Percentiles rank a stretch among this genome's conserved stretches.
Evolutionary conservation across 2,329 filamentous ascomycete genomes (phyloP).

Genomic region (Calonectria pauciramosa): DNA sequence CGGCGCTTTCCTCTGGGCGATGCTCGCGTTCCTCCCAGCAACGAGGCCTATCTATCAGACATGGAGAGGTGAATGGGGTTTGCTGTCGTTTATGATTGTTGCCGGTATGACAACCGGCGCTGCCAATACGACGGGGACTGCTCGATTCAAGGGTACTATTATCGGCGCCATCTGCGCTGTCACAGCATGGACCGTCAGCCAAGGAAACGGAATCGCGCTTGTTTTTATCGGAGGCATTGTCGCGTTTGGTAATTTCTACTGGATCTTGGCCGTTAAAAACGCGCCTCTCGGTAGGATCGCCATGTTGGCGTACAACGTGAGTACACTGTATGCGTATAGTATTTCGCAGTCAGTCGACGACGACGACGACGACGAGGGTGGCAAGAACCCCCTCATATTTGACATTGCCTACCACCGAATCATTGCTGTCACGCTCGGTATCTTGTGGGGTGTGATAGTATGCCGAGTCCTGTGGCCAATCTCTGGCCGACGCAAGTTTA

Average conservation of each 20-base stretch:
- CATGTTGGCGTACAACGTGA: slow-evolving; percentile 95
- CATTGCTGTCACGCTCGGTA: slow-evolving; percentile 86
- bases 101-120: slow-evolving; percentile 98
- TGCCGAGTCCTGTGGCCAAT: slow-evolving; percentile 95
- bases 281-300: slow-evolving; percentile 94
- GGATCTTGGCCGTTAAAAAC: slow-evolving; percentile 87
- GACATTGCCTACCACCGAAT: slow-evolving; percentile 92
- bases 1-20: slow-evolving; percentile 88
- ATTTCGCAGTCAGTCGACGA: slow-evolving; percentile 84
- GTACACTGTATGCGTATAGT: slow-evolving; percentile 93
- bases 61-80: slow-evolving; percentile 97
- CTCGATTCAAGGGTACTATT: slow-evolving; percentile 88
- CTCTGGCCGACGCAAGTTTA: slow-evolving; percentile 87
- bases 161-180: slow-evolving; percentile 84
- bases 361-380: slow-evolving; percentile 90
- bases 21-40: slow-evolving; percentile 85
- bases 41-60: slow-evolving; percentile 86
- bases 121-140: slow-evolving; percentile 90
- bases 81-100: slow-evolving; percentile 97
- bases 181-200: slow-evolving; percentile 81
- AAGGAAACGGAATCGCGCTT: slow-evolving; percentile 81
- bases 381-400: slow-evolving; percentile 84
- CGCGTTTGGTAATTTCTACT: slow-evolving; percentile 87
- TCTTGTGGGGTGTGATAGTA: slow-evolving; percentile 91
- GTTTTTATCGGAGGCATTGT: slow-evolving; percentile 86